These are phyloP conservation scores for Solanum arcanum DNA, from an alignment of 257 asterid genomes.

Conservation along the genomic window DNA sequence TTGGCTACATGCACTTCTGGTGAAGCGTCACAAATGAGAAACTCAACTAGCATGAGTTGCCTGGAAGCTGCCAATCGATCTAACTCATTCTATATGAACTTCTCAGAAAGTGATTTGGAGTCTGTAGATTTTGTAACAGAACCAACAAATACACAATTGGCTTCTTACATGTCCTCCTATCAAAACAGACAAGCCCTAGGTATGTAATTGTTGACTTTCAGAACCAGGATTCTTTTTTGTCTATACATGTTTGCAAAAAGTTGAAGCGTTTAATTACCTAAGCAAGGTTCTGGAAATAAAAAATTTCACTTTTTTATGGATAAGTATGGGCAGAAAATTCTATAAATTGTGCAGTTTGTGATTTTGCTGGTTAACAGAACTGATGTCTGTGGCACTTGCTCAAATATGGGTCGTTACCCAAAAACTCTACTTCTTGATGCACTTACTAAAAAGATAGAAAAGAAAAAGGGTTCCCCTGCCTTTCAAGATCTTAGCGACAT, in stretches of 20 bases:
- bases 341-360: neutral
- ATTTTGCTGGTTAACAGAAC: neutral
- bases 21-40: constrained; percentile 29
- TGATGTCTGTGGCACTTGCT: neutral
- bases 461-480: neutral
- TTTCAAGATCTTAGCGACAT: neutral
- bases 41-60: constrained; percentile 27
- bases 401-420: neutral
- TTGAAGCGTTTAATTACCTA: neutral
- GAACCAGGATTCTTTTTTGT: neutral
- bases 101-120: constrained; percentile 68
- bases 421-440: neutral
- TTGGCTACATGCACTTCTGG: constrained; percentile 42
- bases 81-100: constrained; percentile 15
- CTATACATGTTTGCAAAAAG: neutral
- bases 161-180: constrained; percentile 57
- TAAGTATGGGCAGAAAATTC: neutral
- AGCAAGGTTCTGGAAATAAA: neutral
- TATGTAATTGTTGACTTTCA: constrained; percentile 13
- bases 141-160: constrained; percentile 44
- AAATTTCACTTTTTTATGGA: neutral
- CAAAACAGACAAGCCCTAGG: constrained; percentile 84
- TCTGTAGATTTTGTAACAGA: constrained; percentile 42
- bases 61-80: constrained; percentile 11
- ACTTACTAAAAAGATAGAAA: neutral